Evolutionary conservation across 2,329 filamentous ascomycete species (phyloP).

Genomic region (Helotiales sp.): DNA sequence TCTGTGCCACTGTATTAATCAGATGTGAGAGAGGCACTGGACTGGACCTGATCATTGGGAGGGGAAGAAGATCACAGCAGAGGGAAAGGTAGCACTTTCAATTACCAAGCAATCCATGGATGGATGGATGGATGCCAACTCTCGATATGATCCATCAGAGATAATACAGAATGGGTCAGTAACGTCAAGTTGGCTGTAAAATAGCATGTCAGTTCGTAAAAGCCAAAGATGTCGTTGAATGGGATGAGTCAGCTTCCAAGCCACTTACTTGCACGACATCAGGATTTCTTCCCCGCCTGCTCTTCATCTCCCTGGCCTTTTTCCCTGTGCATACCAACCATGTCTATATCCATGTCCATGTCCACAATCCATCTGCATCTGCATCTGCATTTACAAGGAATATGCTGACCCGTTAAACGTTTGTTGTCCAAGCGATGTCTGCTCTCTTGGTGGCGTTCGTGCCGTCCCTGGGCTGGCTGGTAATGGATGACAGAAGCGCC

Average conservation of each 20-base stretch:
- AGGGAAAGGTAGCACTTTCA: neutral
- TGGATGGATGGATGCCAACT: too few species aligned
- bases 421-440: neutral
- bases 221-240: neutral
- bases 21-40: neutral
- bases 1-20: neutral
- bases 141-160: neutral
- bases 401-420: conserved; percentile 1
- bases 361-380: neutral
- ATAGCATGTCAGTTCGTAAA: neutral
- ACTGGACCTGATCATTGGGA: neutral
- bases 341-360: neutral
- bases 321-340: neutral
- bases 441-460: neutral
- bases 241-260: conserved; percentile 4
- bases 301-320: neutral
- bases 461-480: neutral
- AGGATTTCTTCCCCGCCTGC: neutral
- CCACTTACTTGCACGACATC: neutral
- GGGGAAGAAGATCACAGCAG: neutral
- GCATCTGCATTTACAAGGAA: neutral
- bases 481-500: neutral
- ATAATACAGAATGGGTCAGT: neutral
- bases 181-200: neutral
- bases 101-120: neutral